Percentiles rank a stretch among this genome's conserved stretches.
These are phyloP conservation scores for Pichia norvegensis DNA, from an alignment of 1,139 yeast species.

Conservation along the genomic window DNA sequence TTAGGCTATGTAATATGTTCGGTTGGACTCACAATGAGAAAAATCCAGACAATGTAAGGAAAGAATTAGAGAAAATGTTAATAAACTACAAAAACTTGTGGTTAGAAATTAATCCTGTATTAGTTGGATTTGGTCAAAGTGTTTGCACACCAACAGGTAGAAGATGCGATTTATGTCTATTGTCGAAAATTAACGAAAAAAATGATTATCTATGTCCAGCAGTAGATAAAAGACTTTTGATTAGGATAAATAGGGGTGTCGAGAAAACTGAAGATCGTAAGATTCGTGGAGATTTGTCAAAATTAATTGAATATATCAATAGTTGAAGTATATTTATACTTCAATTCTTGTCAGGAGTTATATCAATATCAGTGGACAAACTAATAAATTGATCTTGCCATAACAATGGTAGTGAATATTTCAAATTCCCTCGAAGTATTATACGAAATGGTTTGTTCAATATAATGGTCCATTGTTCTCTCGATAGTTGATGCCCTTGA, in stretches of 20 bases:
- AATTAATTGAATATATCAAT: slow-evolving; percentile 17
- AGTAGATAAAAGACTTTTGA: slow-evolving; percentile 39
- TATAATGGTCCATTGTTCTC: slow-evolving; percentile 62
- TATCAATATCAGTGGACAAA: slow-evolving; percentile 22
- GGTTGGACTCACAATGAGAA: slow-evolving; percentile 52
- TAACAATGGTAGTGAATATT: slow-evolving; percentile 60
- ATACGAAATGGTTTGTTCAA: slow-evolving; percentile 74
- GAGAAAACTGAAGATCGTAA: slow-evolving; percentile 11
- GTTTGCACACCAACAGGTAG: slow-evolving; percentile 69
- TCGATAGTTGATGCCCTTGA: slow-evolving; percentile 34
- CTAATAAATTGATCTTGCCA: slow-evolving; percentile 23
- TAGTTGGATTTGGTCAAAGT: slow-evolving; percentile 92
- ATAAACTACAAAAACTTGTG: slow-evolving; percentile 53
- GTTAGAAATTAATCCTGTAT: slow-evolving; percentile 75
- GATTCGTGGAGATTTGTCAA: slow-evolving; percentile 24
- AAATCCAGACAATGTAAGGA: slow-evolving; percentile 72
- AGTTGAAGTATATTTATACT: background rate
- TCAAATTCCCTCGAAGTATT: slow-evolving; percentile 71
- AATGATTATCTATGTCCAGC: slow-evolving; percentile 38
- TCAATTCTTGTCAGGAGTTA: slow-evolving; percentile 9
- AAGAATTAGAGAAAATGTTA: slow-evolving; percentile 64
- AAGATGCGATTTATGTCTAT: slow-evolving; percentile 67
- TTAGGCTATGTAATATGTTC: slow-evolving; percentile 75
- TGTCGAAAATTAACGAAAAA: slow-evolving; percentile 31
- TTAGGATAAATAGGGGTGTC: slow-evolving; percentile 26